Conservation (phyloP, 169 alveolate species). For the Plasmodium fragile region DNA sequence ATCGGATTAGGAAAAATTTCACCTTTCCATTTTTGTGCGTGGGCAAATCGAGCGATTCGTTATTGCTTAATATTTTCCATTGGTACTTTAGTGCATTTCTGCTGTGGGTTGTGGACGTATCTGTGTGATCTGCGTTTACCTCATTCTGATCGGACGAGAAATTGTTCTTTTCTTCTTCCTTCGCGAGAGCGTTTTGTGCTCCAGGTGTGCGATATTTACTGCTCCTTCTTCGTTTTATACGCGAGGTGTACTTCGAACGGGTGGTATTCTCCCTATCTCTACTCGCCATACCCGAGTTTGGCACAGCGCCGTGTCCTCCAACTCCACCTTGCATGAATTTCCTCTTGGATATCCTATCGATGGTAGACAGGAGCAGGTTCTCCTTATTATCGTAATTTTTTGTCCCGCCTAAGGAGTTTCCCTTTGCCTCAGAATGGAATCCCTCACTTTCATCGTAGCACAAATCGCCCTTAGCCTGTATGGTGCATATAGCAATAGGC, state of each 20-base stretch:
- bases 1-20: conserved; percentile 56
- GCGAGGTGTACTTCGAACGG: background rate
- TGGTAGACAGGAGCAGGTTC: background rate
- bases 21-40: conserved; percentile 74
- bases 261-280: background rate
- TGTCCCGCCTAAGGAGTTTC: background rate
- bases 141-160: background rate
- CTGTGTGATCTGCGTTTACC: background rate
- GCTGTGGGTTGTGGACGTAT: background rate
- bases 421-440: background rate
- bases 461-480: background rate
- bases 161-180: background rate
- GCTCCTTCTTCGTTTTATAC: background rate
- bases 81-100: conserved; percentile 42
- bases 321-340: background rate
- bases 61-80: conserved; percentile 50
- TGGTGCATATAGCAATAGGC: conserved; percentile 74
- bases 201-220: background rate
- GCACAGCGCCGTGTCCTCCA: background rate
- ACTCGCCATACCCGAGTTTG: background rate
- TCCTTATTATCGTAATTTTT: background rate
- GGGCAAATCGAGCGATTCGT: conserved; percentile 75
- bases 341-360: conserved; percentile 2
- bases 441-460: background rate
- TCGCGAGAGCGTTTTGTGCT: background rate